Percentiles rank a stretch among this genome's conserved stretches.
Evolutionary conservation across 805 yeast genomes (phyloP).

Genomic region (Peterozyma xylosa): DNA sequence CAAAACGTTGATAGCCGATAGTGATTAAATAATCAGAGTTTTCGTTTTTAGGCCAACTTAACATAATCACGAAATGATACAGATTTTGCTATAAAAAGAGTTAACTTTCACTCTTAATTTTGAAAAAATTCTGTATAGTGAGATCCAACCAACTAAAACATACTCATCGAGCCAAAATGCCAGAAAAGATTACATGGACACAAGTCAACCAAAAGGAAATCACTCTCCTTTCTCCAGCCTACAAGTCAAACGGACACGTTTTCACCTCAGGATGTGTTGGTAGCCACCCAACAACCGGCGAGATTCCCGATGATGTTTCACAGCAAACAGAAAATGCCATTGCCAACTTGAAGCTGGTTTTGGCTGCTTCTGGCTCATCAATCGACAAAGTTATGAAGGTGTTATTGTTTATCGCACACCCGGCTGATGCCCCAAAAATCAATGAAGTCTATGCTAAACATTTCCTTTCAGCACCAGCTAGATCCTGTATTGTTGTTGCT

Average conservation of each 20-base stretch:
- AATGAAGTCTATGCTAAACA: conserved; percentile 38
- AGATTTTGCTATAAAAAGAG: too few relatives aligned
- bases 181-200: conserved; percentile 26
- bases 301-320: conserved; percentile 32
- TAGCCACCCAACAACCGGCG: conserved; percentile 24
- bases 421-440: conserved; percentile 31
- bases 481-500: conserved; percentile 43
- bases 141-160: too few relatives aligned
- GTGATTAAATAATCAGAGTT: too few relatives aligned
- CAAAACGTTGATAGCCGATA: too few relatives aligned
- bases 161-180: not conserved
- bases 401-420: conserved; percentile 37
- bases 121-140: too few relatives aligned
- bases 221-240: conserved; percentile 27
- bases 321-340: conserved; percentile 40
- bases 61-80: too few relatives aligned
- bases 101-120: too few relatives aligned
- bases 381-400: conserved; percentile 41
- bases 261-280: conserved; percentile 21
- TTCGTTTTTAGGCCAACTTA: too few relatives aligned
- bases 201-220: conserved; percentile 23
- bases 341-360: conserved; percentile 30
- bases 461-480: conserved; percentile 42
- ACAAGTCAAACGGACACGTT: conserved; percentile 23
- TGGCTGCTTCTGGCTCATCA: conserved; percentile 38